Base-by-base conservation (phyloP, 75 land plant genomes). In the Cunninghamia lanceolata region DNA sequence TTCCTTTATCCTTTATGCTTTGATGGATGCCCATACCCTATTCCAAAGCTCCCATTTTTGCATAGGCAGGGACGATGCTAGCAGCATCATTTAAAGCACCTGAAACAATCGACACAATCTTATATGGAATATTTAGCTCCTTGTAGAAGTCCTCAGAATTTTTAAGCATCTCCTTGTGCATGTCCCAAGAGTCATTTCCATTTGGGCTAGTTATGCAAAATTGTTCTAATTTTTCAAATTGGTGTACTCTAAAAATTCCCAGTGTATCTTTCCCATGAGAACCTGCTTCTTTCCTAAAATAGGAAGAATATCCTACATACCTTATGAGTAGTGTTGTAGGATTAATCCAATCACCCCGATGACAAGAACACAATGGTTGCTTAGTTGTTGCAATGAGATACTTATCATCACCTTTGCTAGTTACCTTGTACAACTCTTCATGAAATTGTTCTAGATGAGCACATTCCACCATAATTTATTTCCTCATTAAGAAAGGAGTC, bases 381-480 rank as follows among this genome's bases (percentile, higher is more conserved):
- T 97, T 97, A 90, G n/a, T n/a, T n/a, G n/a, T n/a, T n/a, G n/a
- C n/a, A n/a, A 97, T 95, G 82, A 97, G 89, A 91, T 97, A 97
- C 85, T 97, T 97, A 87, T 96, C 98, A 89, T 97, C 99, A 63
- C 98, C 98, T 89, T 97, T 98, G 28, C 99, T 97, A 82, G 95
- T 1, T 88, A 98, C 98, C 98, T 98, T 96, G 94, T 98, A 98
- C 25, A 98, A 92, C 88, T 97, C 98, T 86, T 98, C 99, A 90
- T 98, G 96, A 91, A 95, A 98, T 75, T 98, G 98, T 13, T 94
- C 90, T 73, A 96, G 89, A 75, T 98, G 99, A 83, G 98, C 99
- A 90, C 99, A 98, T 86, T 95, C 94, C 14, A 91, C 93, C 99
- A 98, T 98, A 54, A 95, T 89, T 86, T 96, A 97, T 87, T 95